Conservation (phyloP, 257 asterid genomes). For the Scutellaria galericulata region DNA sequence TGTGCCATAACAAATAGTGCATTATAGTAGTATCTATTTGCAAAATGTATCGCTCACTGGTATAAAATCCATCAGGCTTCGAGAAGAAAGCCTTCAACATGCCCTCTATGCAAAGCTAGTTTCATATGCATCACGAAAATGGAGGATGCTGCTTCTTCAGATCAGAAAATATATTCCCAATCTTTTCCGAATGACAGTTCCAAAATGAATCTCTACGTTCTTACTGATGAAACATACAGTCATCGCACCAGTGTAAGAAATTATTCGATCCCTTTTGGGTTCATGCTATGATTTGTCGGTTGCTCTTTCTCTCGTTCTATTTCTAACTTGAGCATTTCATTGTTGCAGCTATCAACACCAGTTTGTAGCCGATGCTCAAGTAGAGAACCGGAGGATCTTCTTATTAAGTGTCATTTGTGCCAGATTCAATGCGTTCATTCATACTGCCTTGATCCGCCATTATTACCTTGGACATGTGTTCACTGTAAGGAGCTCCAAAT, state of each 20-base stretch:
- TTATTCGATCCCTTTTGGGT: neutral
- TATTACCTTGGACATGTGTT: conserved; percentile 77
- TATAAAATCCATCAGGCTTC: conserved; percentile 49
- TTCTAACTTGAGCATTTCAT: conserved; percentile 9
- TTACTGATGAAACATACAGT: conserved; percentile 51
- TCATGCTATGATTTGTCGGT: neutral
- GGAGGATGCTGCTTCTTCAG: conserved; percentile 68
- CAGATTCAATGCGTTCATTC: conserved; percentile 61
- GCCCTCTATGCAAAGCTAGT: conserved; percentile 91
- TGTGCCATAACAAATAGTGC: neutral
- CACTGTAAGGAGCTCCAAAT: conserved; percentile 74
- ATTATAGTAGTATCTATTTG: neutral
- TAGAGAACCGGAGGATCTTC: conserved; percentile 87
- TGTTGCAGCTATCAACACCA: conserved; percentile 47
- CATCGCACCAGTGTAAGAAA: conserved; percentile 59
- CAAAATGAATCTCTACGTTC: conserved; percentile 54
- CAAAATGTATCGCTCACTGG: conserved; percentile 20
- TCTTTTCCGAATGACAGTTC: conserved; percentile 56
- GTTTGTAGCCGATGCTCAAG: conserved; percentile 65
- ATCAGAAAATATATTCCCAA: conserved; percentile 92
- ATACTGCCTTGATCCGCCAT: conserved; percentile 89
- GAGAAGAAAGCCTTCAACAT: conserved; percentile 59
- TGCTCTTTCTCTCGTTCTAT: neutral
- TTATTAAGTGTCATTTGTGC: conserved; percentile 61
- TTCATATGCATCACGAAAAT: conserved; percentile 74